Conservation (phyloP, 2,329 filamentous ascomycete species). For the Lachnellula subtilissima region DNA sequence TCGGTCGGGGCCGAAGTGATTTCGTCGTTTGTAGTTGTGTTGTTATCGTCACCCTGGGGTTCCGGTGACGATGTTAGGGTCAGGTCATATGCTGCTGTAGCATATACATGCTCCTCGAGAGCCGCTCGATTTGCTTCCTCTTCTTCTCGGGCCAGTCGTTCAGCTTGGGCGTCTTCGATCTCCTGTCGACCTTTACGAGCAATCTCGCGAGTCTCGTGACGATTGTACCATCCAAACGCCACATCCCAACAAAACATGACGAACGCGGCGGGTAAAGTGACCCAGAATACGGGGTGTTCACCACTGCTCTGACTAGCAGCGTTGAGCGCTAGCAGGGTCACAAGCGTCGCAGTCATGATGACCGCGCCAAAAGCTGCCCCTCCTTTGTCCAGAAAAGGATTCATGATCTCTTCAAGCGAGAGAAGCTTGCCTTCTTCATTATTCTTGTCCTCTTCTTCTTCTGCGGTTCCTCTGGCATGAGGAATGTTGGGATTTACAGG, state of each 20-base stretch:
- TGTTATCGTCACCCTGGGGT: constrained; percentile 43
- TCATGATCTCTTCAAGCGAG: constrained; percentile 68
- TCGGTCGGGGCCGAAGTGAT: constrained; percentile 53
- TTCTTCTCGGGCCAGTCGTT: constrained; percentile 35
- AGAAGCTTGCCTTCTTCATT: constrained; percentile 50
- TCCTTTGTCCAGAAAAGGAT: constrained; percentile 65
- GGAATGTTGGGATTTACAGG: constrained; percentile 73
- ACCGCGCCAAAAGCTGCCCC: constrained; percentile 60
- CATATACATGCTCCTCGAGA: constrained; percentile 6
- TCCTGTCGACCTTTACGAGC: constrained; percentile 51
- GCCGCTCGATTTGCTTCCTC: constrained; percentile 15
- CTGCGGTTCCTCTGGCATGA: constrained; percentile 50
- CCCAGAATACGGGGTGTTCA: constrained; percentile 58
- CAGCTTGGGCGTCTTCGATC: constrained; percentile 39
- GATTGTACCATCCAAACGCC: constrained; percentile 56
- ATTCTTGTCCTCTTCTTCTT: constrained; percentile 46
- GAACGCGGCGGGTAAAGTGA: constrained; percentile 63
- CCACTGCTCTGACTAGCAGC: constrained; percentile 48
- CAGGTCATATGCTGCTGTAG: neutral
- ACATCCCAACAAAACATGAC: constrained; percentile 68
- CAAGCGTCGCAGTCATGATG: constrained; percentile 62
- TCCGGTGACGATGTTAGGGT: constrained; percentile 1
- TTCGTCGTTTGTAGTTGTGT: constrained; percentile 46
- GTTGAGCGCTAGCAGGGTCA: constrained; percentile 62
- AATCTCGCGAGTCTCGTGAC: constrained; percentile 58